Evolutionary conservation across 2,329 filamentous ascomycete species (phyloP).

Genomic region (Fusarium coicis): DNA sequence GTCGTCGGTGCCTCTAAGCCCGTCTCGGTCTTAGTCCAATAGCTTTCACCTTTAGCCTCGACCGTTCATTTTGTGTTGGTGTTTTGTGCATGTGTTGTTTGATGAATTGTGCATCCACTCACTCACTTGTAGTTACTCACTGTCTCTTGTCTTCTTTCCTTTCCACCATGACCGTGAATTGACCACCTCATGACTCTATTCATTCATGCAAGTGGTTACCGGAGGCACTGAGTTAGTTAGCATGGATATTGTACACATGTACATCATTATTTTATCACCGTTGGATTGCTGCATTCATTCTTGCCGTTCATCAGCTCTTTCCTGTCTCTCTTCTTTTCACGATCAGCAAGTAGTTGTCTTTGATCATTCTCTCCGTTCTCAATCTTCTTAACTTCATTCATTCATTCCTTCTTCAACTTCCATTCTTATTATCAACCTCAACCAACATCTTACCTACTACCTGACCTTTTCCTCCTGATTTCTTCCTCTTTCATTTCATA

Average conservation of each 20-base stretch:
- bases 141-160: background rate
- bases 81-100: slow-evolving; percentile 4
- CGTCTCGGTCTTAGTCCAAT: slow-evolving; percentile 14
- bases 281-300: background rate
- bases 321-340: slow-evolving; percentile 1
- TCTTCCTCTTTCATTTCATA: slow-evolving; percentile 37
- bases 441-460: background rate
- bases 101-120: background rate
- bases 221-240: background rate
- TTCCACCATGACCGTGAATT: background rate
- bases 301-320: slow-evolving; percentile 3
- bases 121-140: background rate
- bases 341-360: background rate
- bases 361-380: slow-evolving; percentile 16
- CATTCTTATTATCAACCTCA: slow-evolving; percentile 1
- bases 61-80: slow-evolving; percentile 20
- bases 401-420: background rate
- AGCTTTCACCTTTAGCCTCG: slow-evolving; percentile 15
- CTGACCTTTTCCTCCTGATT: slow-evolving; percentile 10
- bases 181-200: slow-evolving; percentile 12
- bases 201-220: background rate
- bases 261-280: background rate
- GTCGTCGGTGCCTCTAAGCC: slow-evolving; percentile 16
- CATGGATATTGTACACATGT: background rate
- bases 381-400: background rate